Conservation (phyloP, 129 eudicot genomes). For the Artemisia tridentata region DNA sequence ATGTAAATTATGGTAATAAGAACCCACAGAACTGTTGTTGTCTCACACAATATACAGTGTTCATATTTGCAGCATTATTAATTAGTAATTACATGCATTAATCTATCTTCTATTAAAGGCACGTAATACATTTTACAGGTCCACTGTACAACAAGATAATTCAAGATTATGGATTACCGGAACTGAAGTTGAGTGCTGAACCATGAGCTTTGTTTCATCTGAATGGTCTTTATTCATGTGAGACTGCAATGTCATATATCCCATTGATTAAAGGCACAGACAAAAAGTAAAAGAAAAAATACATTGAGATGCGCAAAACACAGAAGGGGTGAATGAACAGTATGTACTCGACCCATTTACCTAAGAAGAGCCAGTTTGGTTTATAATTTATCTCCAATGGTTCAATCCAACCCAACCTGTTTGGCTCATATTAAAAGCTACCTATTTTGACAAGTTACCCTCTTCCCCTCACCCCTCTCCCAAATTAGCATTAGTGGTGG, state of each 20-base stretch:
- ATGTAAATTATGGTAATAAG: constrained; percentile 10
- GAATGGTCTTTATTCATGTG: constrained; percentile 96
- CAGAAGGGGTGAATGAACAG: constrained; percentile 2
- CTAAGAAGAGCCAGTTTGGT: background rate
- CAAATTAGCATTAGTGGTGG: background rate
- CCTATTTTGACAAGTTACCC: background rate
- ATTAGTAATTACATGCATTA: background rate
- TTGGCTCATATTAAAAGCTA: background rate
- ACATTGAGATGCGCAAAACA: constrained; percentile 6
- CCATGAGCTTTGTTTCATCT: constrained; percentile 87
- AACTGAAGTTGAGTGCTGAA: constrained; percentile 78
- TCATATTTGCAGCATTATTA: constrained; percentile 3
- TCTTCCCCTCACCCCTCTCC: background rate
- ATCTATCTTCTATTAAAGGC: background rate
- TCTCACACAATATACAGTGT: constrained; percentile 1
- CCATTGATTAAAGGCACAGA: constrained; percentile 9
- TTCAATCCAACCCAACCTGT: background rate
- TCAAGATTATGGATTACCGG: constrained; percentile 57
- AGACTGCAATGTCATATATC: constrained; percentile 46
- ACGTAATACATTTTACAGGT: background rate
- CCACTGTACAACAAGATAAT: constrained; percentile 16
- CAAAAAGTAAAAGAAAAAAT: background rate
- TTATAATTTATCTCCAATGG: background rate
- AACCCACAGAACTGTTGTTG: background rate
- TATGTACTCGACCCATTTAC: background rate